Conservation (phyloP, 176 grass and related monocot genomes). For the Juncus inflexus region DNA sequence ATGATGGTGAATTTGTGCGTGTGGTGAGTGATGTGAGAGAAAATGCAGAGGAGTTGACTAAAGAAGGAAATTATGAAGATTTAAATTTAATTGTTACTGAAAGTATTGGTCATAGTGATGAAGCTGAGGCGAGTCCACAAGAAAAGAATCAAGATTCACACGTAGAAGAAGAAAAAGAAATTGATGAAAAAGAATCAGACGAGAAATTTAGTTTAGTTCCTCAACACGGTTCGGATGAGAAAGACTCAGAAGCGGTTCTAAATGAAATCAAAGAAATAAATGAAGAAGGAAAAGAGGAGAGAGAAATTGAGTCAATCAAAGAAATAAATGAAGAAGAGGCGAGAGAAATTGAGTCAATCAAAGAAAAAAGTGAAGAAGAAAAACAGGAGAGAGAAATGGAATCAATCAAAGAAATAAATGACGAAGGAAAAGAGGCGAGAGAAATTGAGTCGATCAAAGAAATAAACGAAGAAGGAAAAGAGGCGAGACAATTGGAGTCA, state of each 20-base stretch:
- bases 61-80: slow-evolving; percentile 16
- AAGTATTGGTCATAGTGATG: background rate
- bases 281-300: slow-evolving; percentile 3
- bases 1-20: too few species aligned
- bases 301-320: background rate
- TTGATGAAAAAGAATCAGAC: slow-evolving; percentile 21
- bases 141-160: too few species aligned
- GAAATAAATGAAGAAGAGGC: too few species aligned
- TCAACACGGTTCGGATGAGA: background rate
- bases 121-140: too few species aligned
- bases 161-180: background rate
- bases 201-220: slow-evolving; percentile 10
- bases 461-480: too few species aligned
- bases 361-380: background rate
- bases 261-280: background rate
- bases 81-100: slow-evolving; percentile 19
- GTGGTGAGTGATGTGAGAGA: slow-evolving; percentile 31
- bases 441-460: background rate
- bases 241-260: too few species aligned
- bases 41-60: slow-evolving; percentile 27
- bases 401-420: background rate
- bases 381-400: background rate
- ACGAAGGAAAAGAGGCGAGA: background rate
- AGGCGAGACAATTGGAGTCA: too few species aligned
- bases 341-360: too few species aligned